Percentiles rank a stretch among this genome's conserved stretches.
These are phyloP conservation scores for Chaetomium sp. DNA, from an alignment of 2,329 filamentous ascomycete species.

Conservation along the genomic window DNA sequence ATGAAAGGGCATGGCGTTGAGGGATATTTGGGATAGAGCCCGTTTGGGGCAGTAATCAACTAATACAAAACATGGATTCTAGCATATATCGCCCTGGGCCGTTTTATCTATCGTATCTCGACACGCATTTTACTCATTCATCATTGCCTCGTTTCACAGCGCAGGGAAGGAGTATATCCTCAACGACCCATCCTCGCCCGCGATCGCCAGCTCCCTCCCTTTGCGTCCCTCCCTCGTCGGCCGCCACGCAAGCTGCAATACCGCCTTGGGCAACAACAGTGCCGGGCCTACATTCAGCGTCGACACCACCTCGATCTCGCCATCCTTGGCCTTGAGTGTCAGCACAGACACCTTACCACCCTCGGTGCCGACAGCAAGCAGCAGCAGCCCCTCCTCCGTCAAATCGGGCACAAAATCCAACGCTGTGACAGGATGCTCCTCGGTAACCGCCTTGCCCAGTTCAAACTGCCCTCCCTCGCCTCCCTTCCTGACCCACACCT, in stretches of 20 bases:
- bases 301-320: conserved; percentile 41
- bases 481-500: conserved; percentile 60
- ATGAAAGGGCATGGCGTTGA: conserved; percentile 17
- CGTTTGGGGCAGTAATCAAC: conserved; percentile 12
- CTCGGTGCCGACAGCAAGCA: conserved; percentile 63
- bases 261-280: conserved; percentile 63
- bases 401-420: conserved; percentile 61
- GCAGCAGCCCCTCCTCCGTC: conserved; percentile 38
- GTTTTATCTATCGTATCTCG: background rate
- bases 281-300: conserved; percentile 42
- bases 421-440: conserved; percentile 67
- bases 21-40: conserved; percentile 4
- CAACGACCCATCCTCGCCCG: conserved; percentile 63
- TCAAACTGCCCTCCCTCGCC: conserved; percentile 47
- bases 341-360: conserved; percentile 51
- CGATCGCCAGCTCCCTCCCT: conserved; percentile 50
- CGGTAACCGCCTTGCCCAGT: conserved; percentile 56
- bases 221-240: conserved; percentile 44
- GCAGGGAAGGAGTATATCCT: conserved; percentile 50
- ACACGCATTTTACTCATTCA: conserved; percentile 3
- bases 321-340: conserved; percentile 43
- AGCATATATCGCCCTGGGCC: background rate
- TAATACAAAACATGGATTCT: conserved; percentile 8
- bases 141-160: conserved; percentile 19
- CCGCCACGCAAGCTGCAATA: conserved; percentile 71